These are phyloP conservation scores for Alternaria ventricosa DNA, from an alignment of 2,329 filamentous ascomycete genomes.

Conservation along the genomic window DNA sequence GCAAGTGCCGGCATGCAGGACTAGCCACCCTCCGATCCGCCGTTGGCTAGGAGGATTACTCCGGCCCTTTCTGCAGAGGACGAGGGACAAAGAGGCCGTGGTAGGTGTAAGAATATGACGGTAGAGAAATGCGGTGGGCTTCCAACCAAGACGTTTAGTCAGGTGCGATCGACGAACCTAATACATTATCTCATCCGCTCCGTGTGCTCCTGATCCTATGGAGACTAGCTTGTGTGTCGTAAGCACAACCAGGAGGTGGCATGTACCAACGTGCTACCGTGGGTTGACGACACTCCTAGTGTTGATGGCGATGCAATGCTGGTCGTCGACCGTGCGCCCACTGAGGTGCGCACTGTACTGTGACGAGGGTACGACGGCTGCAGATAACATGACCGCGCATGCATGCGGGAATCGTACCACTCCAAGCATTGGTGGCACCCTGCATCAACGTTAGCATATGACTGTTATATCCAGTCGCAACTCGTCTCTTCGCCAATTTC, in stretches of 20 bases:
- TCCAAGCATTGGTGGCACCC: not conserved
- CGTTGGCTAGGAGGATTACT: not conserved
- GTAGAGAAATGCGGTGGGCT: not conserved
- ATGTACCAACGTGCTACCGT: not conserved
- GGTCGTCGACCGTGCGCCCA: not conserved
- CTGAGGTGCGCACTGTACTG: not conserved
- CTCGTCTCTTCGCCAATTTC: not conserved
- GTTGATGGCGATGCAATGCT: not conserved
- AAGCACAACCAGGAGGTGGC: not conserved
- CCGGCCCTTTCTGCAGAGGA: not conserved
- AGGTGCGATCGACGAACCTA: slow-evolving; percentile 4
- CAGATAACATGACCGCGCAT: not conserved
- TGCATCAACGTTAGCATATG: not conserved
- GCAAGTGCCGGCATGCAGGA: slow-evolving; percentile 6
- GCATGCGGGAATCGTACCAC: not conserved
- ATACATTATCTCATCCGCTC: slow-evolving; percentile 4
- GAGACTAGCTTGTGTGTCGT: not conserved
- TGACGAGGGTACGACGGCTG: not conserved
- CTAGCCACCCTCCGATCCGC: not conserved
- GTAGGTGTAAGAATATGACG: not conserved
- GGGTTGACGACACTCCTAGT: not conserved
- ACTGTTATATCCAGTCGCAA: not conserved
- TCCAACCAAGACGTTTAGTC: not conserved
- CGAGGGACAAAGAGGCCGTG: not conserved
- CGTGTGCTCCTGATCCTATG: not conserved